phyloP scores from a whole-genome alignment of 2,329 filamentous ascomycete species.

The Nigrospora oryzae region DNA sequence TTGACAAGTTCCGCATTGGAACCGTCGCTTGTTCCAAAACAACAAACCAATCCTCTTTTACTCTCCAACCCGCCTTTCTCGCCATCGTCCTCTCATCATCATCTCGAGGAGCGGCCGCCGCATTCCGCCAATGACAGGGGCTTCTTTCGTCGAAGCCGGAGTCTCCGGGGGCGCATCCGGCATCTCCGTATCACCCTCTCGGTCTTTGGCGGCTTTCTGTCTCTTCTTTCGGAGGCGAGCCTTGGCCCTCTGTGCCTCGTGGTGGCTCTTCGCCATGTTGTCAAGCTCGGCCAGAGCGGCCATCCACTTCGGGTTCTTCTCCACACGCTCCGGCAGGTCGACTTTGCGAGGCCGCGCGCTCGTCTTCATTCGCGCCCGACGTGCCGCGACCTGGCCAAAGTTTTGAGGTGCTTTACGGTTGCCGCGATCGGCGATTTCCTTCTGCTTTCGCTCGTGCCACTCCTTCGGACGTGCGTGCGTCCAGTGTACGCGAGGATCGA shows the following conservation, averaged over 20 bases:
- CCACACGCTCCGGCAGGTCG: constrained; percentile 35
- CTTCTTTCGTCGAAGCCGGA: no score
- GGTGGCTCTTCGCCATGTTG: constrained; percentile 9
- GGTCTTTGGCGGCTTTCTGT: neutral
- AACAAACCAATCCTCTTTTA: no score
- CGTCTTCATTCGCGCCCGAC: constrained; percentile 21
- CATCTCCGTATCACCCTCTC: no score
- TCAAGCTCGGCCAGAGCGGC: constrained; percentile 27
- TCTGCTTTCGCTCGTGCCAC: constrained; percentile 38
- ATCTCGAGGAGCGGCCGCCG: no score
- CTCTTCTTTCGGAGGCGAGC: neutral
- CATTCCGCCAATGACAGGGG: no score
- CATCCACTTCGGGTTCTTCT: constrained; percentile 35
- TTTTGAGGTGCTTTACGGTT: constrained; percentile 35
- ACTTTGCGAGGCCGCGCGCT: constrained; percentile 9
- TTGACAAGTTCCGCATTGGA: no score
- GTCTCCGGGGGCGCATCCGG: no score
- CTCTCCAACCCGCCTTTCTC: no score
- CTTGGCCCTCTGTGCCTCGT: constrained; percentile 1
- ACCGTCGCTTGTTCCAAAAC: no score
- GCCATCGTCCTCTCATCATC: no score
- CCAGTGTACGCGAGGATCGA: constrained; percentile 44
- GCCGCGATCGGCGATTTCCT: constrained; percentile 39
- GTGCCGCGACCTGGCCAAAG: constrained; percentile 33
- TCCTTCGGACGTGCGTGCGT: constrained; percentile 29